phyloP scores from a whole-genome alignment of 2,329 filamentous ascomycete genomes.

The Aspergillus cejpii region DNA sequence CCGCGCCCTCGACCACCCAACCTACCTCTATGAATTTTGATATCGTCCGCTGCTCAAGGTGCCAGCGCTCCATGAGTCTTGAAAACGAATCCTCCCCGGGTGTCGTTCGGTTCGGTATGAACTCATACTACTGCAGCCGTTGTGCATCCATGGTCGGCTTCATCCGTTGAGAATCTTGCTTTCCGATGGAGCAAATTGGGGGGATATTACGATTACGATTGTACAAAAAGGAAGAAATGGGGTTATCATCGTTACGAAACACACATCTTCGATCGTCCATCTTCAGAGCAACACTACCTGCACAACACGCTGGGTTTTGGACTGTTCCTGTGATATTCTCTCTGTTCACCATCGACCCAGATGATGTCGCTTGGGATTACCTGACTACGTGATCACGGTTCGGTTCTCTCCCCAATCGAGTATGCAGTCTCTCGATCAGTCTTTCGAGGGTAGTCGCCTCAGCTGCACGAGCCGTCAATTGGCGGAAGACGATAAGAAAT shows the following conservation, averaged over 20 bases:
- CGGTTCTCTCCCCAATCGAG: too few relatives aligned
- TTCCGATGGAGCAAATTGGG: background rate
- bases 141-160: constrained; percentile 43
- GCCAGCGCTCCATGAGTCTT: constrained; percentile 43
- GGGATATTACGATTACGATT: background rate
- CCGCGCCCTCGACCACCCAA: constrained; percentile 20
- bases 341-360: constrained; percentile 4
- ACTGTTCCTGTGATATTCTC: background rate
- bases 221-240: constrained; percentile 1
- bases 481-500: too few relatives aligned
- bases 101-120: constrained; percentile 44
- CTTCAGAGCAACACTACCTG: constrained; percentile 1
- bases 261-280: constrained; percentile 2
- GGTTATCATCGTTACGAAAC: constrained; percentile 3
- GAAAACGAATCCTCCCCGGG: constrained; percentile 32
- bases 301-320: background rate
- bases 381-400: too few relatives aligned
- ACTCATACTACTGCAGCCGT: constrained; percentile 45
- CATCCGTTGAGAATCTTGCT: constrained; percentile 26
- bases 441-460: background rate
- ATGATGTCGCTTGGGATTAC: constrained; percentile 5
- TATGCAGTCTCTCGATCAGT: background rate
- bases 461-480: too few relatives aligned
- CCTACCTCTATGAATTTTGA: constrained; percentile 28
- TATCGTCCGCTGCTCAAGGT: constrained; percentile 44